Conservation (phyloP, 805 yeast genomes). For the Lipomyces yamadae region DNA sequence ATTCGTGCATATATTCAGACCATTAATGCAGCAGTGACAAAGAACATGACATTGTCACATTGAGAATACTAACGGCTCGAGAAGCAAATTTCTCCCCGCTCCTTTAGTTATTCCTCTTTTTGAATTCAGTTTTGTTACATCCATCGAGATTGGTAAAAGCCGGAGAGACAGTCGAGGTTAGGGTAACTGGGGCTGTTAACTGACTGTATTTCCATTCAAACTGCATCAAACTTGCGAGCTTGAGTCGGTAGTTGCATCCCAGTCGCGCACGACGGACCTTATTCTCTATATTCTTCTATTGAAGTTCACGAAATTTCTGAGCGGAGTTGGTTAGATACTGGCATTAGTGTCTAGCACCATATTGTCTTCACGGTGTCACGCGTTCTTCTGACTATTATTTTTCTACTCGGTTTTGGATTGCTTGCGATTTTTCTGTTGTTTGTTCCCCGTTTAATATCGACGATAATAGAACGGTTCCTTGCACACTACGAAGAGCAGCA, state of each 20-base stretch:
- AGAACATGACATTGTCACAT: too few relatives aligned
- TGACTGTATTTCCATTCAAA: neutral
- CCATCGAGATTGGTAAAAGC: too few relatives aligned
- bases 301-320: neutral
- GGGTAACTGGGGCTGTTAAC: too few relatives aligned
- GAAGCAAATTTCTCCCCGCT: too few relatives aligned
- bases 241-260: neutral
- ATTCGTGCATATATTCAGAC: too few relatives aligned
- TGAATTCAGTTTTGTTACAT: too few relatives aligned
- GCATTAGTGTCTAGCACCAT: neutral
- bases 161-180: too few relatives aligned
- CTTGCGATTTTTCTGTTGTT: neutral
- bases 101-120: too few relatives aligned
- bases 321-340: neutral
- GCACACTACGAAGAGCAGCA: conserved; percentile 4
- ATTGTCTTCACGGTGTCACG: neutral
- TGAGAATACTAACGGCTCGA: too few relatives aligned
- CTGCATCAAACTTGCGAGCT: neutral
- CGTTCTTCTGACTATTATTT: neutral
- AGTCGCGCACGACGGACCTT: neutral
- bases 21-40: too few relatives aligned
- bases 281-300: neutral
- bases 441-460: neutral
- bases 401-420: neutral
- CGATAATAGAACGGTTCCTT: neutral